Conservation (phyloP, 495 filamentous ascomycete species). For the Penicillium bovifimosum region DNA sequence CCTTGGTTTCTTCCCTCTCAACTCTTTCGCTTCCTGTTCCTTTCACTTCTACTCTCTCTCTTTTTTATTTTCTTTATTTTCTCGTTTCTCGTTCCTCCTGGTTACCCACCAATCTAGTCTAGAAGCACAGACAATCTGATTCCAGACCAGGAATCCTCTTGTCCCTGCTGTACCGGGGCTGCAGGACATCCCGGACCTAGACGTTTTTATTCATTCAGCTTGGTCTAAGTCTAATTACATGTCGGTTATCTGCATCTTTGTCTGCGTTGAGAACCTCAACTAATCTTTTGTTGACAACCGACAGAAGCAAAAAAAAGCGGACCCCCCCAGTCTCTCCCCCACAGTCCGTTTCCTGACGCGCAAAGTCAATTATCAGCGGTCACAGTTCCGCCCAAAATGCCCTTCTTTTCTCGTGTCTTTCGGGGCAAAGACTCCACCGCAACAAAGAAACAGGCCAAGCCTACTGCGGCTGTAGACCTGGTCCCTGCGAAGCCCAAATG, state of each 20-base stretch:
- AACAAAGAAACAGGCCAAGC: constrained; percentile 54
- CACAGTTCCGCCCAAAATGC: constrained; percentile 30
- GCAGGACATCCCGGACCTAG: constrained; percentile 36
- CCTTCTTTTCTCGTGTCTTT: constrained; percentile 68
- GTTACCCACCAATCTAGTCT: not conserved
- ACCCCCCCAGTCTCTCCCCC: constrained; percentile 10
- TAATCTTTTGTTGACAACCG: constrained; percentile 13
- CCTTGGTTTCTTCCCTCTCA: constrained; percentile 12
- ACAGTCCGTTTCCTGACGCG: constrained; percentile 4
- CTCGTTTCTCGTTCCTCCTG: not conserved
- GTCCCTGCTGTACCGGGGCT: constrained; percentile 19
- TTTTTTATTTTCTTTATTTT: constrained; percentile 8
- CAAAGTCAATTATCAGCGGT: constrained; percentile 13
- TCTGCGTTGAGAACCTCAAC: constrained; percentile 9
- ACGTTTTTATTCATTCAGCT: constrained; percentile 11
- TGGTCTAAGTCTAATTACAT: constrained; percentile 9
- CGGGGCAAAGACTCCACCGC: constrained; percentile 60
- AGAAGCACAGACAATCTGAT: constrained; percentile 7
- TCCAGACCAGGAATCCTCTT: not conserved
- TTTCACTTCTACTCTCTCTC: constrained; percentile 1
- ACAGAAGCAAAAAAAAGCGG: constrained; percentile 14
- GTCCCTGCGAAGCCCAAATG: constrained; percentile 66
- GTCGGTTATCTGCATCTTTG: constrained; percentile 14
- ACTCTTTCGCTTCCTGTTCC: not conserved
- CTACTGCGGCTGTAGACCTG: constrained; percentile 40